These are phyloP conservation scores for Emericellopsis cladophorae DNA, from an alignment of 2,329 filamentous ascomycete genomes.

Conservation along the genomic window DNA sequence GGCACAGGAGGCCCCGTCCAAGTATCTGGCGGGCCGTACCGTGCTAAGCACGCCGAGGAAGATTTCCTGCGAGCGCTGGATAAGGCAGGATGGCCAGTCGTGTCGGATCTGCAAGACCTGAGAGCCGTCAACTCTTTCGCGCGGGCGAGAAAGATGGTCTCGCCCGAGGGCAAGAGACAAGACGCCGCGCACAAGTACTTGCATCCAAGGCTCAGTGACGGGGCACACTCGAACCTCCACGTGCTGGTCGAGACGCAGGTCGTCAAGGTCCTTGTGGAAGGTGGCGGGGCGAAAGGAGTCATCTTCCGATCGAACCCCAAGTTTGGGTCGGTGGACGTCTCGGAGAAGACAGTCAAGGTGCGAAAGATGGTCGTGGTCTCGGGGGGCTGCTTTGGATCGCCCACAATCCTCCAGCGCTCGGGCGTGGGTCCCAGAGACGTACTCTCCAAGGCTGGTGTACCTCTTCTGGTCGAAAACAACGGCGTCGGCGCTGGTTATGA, in stretches of 20 bases:
- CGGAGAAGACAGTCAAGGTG: conserved; percentile 15
- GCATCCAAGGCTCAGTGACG: conserved; percentile 14
- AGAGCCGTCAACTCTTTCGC: conserved; percentile 21
- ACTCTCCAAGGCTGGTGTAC: conserved; percentile 7
- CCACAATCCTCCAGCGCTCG: conserved; percentile 36
- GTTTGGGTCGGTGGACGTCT: not conserved
- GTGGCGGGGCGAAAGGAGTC: not conserved
- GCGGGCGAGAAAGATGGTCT: conserved; percentile 13
- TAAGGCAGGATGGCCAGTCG: conserved; percentile 29
- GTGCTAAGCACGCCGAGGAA: conserved; percentile 21
- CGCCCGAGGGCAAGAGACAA: conserved; percentile 36
- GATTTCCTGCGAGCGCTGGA: conserved; percentile 31
- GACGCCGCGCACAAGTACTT: conserved; percentile 41
- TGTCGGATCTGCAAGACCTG: conserved; percentile 35
- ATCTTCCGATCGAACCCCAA: not conserved
- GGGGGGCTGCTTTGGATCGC: conserved; percentile 28
- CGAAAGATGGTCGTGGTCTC: conserved; percentile 32
- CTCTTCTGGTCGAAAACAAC: conserved; percentile 7
- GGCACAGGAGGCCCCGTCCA: conserved; percentile 34
- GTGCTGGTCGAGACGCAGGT: conserved; percentile 45
- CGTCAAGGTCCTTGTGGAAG: conserved; percentile 25
- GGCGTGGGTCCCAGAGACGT: conserved; percentile 28
- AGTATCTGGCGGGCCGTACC: conserved; percentile 31
- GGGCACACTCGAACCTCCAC: conserved; percentile 42
- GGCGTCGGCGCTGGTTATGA: conserved; percentile 15